Conservation (phyloP, 78 protist genomes). For the Dictyostelium capitatum region DNA sequence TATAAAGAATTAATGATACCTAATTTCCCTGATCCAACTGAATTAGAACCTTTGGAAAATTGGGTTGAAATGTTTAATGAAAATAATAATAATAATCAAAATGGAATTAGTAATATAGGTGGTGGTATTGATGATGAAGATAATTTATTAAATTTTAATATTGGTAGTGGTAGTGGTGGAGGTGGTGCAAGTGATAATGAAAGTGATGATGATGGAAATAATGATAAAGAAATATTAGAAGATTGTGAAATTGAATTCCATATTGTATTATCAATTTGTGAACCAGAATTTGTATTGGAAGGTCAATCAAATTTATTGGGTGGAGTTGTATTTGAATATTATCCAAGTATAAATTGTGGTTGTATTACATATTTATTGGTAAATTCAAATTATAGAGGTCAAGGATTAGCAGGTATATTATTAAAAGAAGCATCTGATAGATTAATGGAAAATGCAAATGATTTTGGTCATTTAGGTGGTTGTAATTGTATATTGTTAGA, state of each 20-base stretch:
- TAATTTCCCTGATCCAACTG: slow-evolving; percentile 70
- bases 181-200: background rate
- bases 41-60: slow-evolving; percentile 69
- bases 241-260: slow-evolving; percentile 46
- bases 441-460: background rate
- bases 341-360: slow-evolving; percentile 63
- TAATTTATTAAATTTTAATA: background rate
- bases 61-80: slow-evolving; percentile 75
- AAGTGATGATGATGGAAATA: background rate
- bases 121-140: background rate
- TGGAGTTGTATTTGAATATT: slow-evolving; percentile 78
- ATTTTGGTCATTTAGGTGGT: slow-evolving; percentile 45
- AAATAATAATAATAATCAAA: background rate
- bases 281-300: background rate
- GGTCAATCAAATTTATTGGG: slow-evolving; percentile 60
- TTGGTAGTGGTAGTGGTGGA: background rate
- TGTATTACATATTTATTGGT: slow-evolving; percentile 62
- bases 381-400: slow-evolving; percentile 49
- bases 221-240: background rate
- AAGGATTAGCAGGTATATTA: slow-evolving; percentile 39
- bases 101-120: background rate
- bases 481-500: slow-evolving; percentile 55
- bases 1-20: slow-evolving; percentile 65
- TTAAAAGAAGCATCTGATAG: slow-evolving; percentile 16
- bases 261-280: slow-evolving; percentile 47